Base-by-base conservation (phyloP, 2,329 filamentous ascomycete species). In the Pyrenochaeta sp. region DNA sequence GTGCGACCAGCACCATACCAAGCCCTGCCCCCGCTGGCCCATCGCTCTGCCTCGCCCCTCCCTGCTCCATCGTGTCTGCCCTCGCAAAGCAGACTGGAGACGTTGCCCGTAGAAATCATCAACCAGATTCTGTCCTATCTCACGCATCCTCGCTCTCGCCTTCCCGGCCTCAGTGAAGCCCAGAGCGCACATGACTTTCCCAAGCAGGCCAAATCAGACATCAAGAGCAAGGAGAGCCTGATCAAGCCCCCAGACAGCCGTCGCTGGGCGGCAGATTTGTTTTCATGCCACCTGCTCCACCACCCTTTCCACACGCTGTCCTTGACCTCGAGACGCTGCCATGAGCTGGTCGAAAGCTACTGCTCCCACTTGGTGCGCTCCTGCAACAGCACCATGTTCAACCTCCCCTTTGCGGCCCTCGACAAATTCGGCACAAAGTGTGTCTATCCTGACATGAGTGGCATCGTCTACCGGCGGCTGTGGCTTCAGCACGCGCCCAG, bases 401-500 rank as follows among this genome's bases (percentile, higher is more conserved):
- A 71, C 18, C 65, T 72, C 23, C 67, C 68, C 0, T 70, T 69
- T 48, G 49, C 58, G 3, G 62, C 61, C 2, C 46, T 62, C 33
- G 67, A 70, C 39, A 51, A 47, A 14, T 44, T 62, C 35, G 66
- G 67, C 7, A 27, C 55, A 2, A 41, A 54, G 1, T 56, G 58
- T 10, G 68, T 69, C 3, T 63, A 69, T 43, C 69, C 71, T 7
- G 61, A 65, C 45, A 35, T 72, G 27, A 67, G 56, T 37, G 27
- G 30, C 15, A 71, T 72, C 14, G 63, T 73, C 10, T 72, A 72
- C 45, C 59, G 69, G 5, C 44, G 68, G 4, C 53, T 73, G 11
- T 73, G 68, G 68, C 64, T 73, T 17, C 68, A 73, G 45, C 62
- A 58, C 45, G 68, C 69, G 7, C 64, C 69, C 7, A 54, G 69